phyloP scores from a whole-genome alignment of 257 asterid species.

The Capsicum rhomboideum region DNA sequence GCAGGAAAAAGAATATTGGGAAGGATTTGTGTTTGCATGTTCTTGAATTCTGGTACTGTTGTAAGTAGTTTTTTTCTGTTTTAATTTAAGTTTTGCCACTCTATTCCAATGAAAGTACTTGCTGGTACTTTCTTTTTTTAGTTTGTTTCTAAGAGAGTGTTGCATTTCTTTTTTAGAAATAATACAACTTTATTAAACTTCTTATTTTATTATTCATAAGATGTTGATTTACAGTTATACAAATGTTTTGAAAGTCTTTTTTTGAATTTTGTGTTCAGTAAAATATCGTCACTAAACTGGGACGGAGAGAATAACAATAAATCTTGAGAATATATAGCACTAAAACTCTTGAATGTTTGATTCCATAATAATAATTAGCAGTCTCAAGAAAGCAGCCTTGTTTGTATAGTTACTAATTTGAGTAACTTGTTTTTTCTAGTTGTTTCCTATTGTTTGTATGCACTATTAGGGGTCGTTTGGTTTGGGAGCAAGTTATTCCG shows the following conservation, averaged over 20 bases:
- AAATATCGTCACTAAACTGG: too few species aligned
- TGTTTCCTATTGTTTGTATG: not conserved
- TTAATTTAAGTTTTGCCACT: not conserved
- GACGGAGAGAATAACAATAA: not conserved
- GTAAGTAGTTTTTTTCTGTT: not conserved
- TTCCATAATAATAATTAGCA: not conserved
- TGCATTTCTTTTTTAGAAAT: not conserved
- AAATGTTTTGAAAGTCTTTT: too few species aligned
- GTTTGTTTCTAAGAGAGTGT: fast-evolving
- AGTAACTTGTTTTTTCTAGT: not conserved
- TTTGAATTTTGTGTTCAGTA: too few species aligned
- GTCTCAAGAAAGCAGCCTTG: not conserved
- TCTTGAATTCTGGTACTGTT: not conserved
- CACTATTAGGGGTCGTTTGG: too few species aligned
- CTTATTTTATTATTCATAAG: too few species aligned
- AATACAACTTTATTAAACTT: not conserved
- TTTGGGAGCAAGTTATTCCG: too few species aligned
- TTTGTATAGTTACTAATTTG: too few species aligned
- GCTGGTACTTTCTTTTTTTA: not conserved
- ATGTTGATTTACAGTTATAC: too few species aligned
- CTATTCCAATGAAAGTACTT: not conserved
- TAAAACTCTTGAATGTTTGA: not conserved
- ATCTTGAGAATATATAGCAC: not conserved
- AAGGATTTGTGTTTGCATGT: not conserved
- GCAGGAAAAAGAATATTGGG: not conserved